Percentiles rank a stretch among this genome's conserved stretches.
phyloP scores from a whole-genome alignment of 257 asterid species.

The Solanum paucissectum region DNA sequence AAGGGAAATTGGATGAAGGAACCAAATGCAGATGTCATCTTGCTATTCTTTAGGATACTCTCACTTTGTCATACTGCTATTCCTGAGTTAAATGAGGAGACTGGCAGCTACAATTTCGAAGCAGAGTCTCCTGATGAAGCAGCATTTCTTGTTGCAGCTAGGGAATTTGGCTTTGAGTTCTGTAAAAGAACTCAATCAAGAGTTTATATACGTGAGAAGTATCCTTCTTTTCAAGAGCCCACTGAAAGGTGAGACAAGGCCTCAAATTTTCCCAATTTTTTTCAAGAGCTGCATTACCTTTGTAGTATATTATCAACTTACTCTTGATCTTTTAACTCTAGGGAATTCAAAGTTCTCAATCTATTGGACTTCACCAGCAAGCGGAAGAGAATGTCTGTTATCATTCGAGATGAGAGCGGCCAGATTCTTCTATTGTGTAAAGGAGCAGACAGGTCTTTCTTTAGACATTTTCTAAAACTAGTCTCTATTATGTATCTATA shows the following conservation, averaged over 20 bases:
- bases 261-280: neutral
- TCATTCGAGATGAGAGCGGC: conserved; percentile 59
- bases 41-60: conserved; percentile 72
- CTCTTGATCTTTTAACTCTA: conserved; percentile 14
- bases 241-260: conserved; percentile 46
- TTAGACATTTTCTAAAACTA: neutral
- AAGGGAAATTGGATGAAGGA: conserved; percentile 76
- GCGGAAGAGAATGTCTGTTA: conserved; percentile 93
- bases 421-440: conserved; percentile 83
- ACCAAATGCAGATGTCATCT: conserved; percentile 43
- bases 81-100: conserved; percentile 74
- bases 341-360: conserved; percentile 88
- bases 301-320: neutral
- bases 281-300: neutral
- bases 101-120: conserved; percentile 63
- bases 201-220: conserved; percentile 56
- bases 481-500: neutral
- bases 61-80: conserved; percentile 87
- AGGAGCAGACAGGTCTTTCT: conserved; percentile 86
- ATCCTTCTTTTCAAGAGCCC: conserved; percentile 60
- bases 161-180: conserved; percentile 94
- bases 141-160: conserved; percentile 84
- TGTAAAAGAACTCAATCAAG: conserved; percentile 78
- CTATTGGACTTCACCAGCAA: conserved; percentile 92
- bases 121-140: conserved; percentile 97